Conservation (phyloP, 352 stramenopile genomes). For the Pythium biforme region DNA sequence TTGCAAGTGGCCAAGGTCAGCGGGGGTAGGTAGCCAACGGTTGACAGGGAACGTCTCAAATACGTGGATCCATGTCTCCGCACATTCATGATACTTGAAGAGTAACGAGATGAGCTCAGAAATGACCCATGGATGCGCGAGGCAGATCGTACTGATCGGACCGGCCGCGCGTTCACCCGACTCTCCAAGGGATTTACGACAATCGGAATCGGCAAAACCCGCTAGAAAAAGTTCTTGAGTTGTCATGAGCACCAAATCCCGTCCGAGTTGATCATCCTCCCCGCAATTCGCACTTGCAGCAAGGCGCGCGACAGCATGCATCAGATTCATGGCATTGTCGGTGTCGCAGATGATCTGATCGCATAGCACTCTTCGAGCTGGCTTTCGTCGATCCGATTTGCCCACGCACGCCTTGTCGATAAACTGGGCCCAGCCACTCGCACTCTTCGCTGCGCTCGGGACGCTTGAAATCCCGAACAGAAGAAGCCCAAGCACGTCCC, state of each 20-base stretch:
- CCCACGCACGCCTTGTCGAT: slow-evolving; percentile 43
- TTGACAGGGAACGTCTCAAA: slow-evolving; percentile 88
- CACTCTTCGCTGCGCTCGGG: slow-evolving; percentile 54
- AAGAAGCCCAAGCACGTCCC: slow-evolving; percentile 75
- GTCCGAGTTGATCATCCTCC: slow-evolving; percentile 17
- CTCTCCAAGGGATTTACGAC: slow-evolving; percentile 27
- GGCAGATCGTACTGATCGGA: slow-evolving; percentile 38
- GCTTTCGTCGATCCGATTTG: slow-evolving; percentile 29
- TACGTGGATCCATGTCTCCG: slow-evolving; percentile 75
- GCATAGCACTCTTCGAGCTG: slow-evolving; percentile 50
- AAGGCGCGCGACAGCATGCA: slow-evolving; percentile 65
- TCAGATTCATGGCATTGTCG: slow-evolving; percentile 65
- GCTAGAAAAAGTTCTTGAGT: slow-evolving; percentile 33
- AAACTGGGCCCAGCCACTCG: slow-evolving; percentile 64
- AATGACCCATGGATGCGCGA: slow-evolving; percentile 34
- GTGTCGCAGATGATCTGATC: slow-evolving; percentile 59
- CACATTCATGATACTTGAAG: slow-evolving; percentile 77
- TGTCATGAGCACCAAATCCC: slow-evolving; percentile 27
- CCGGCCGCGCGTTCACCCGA: slow-evolving; percentile 31
- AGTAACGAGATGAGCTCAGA: slow-evolving; percentile 42
- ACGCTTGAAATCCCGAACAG: slow-evolving; percentile 75
- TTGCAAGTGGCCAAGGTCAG: slow-evolving; percentile 71
- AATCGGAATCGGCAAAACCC: slow-evolving; percentile 23
- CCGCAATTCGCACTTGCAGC: slow-evolving; percentile 31
- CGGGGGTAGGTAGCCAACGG: slow-evolving; percentile 62